A percentile compares a stretch with the other conserved stretches of the same genome.
phyloP scores from a whole-genome alignment of 2,329 filamentous ascomycete species.

The Epichloe festucae region DNA sequence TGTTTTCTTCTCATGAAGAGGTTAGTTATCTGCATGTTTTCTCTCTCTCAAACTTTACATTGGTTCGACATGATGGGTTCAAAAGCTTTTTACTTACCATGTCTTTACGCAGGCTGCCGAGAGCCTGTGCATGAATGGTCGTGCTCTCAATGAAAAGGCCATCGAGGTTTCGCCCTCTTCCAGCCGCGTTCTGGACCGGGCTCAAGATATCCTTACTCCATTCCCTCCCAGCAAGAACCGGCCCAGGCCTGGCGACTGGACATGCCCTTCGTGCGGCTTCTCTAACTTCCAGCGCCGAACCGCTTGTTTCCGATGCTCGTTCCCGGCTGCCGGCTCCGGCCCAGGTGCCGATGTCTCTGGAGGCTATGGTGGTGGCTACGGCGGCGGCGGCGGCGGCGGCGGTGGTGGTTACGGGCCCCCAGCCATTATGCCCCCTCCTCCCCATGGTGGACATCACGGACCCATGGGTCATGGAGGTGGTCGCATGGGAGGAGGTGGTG shows the following conservation, averaged over 20 bases:
- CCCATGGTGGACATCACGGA: slow-evolving; percentile 55
- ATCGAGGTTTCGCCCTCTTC: slow-evolving; percentile 97
- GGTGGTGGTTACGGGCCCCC: slow-evolving; percentile 61
- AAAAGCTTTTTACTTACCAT: not conserved
- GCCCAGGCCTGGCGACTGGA: slow-evolving; percentile 95
- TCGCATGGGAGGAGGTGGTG: slow-evolving; percentile 68
- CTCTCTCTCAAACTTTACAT: not conserved
- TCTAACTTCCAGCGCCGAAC: slow-evolving; percentile 98
- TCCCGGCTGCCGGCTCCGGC: slow-evolving; percentile 79
- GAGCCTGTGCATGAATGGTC: slow-evolving; percentile 97
- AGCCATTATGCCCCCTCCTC: slow-evolving; percentile 65
- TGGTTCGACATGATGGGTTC: too few relatives aligned
- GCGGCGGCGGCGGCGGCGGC: slow-evolving; percentile 42
- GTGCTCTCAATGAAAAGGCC: slow-evolving; percentile 94
- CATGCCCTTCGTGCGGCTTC: slow-evolving; percentile 95
- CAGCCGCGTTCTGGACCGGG: slow-evolving; percentile 90
- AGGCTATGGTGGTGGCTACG: slow-evolving; percentile 45
- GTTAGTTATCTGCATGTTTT: slow-evolving; percentile 37
- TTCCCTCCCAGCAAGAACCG: slow-evolving; percentile 99
- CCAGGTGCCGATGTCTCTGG: slow-evolving; percentile 51
- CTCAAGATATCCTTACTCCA: slow-evolving; percentile 87
- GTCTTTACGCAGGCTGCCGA: slow-evolving; percentile 62
- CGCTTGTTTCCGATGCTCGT: slow-evolving; percentile 97
- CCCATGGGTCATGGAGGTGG: slow-evolving; percentile 46
- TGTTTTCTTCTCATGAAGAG: slow-evolving; percentile 98